Evolutionary conservation across 441 rosid genomes (phyloP).

Genomic region (Populus hybrid): DNA sequence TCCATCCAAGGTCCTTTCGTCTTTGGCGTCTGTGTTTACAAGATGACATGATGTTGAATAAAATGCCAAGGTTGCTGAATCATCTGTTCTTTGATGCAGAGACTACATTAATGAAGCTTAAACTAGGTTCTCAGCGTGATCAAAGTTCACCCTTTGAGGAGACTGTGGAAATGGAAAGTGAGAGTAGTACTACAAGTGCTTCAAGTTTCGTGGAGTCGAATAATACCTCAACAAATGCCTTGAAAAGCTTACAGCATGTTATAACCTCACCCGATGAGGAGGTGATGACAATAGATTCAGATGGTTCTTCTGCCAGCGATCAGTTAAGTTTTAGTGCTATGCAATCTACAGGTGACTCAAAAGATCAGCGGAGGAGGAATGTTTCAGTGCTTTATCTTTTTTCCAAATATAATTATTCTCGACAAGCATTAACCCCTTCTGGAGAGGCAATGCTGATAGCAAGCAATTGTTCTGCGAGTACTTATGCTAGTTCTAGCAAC

Average conservation of each 20-base stretch:
- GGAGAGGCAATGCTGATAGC: conserved; percentile 12
- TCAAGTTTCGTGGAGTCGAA: conserved; percentile 8
- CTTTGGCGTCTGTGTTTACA: neutral
- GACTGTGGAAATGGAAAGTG: conserved; percentile 22
- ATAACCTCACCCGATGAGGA: conserved; percentile 14
- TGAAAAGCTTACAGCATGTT: neutral
- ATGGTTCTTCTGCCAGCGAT: conserved; percentile 20
- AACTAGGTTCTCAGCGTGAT: conserved; percentile 54
- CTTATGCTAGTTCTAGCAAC: conserved; percentile 19
- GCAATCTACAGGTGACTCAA: conserved; percentile 13
- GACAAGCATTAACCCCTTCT: conserved; percentile 17
- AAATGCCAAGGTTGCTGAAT: neutral
- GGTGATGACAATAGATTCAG: conserved; percentile 23
- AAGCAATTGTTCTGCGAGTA: conserved; percentile 7
- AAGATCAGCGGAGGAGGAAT: conserved; percentile 22
- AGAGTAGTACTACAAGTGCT: conserved; percentile 11
- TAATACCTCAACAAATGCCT: conserved; percentile 10
- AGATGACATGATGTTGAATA: neutral
- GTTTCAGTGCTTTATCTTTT: conserved; percentile 47
- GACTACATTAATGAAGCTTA: conserved; percentile 72
- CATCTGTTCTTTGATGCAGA: conserved; percentile 37
- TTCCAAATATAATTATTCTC: conserved; percentile 45
- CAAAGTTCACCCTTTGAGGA: conserved; percentile 11
- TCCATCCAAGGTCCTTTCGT: neutral
- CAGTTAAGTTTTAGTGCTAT: conserved; percentile 17